Conservation (phyloP, 2,329 filamentous ascomycete species). For the Lasiodiplodia theobromae region DNA sequence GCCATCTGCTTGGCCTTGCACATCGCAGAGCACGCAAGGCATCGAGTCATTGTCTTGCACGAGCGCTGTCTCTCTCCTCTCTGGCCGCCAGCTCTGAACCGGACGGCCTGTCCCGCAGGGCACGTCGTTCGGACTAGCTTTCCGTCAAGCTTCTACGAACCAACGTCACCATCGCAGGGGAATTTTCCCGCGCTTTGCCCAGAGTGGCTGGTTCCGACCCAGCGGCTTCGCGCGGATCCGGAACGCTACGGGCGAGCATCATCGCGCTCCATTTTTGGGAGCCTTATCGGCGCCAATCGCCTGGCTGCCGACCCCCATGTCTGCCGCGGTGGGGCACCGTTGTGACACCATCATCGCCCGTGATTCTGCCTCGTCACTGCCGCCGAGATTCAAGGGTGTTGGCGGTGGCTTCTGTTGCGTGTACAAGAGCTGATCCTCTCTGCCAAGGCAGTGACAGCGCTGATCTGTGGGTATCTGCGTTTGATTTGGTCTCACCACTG, state of each 20-base stretch:
- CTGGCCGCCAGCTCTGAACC: not conserved
- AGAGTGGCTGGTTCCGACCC: conserved; percentile 19
- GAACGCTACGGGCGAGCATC: conserved; percentile 19
- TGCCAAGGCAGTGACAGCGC: conserved; percentile 9
- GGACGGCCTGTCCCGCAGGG: not conserved
- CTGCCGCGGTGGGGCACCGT: not conserved
- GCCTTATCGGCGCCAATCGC: conserved; percentile 25
- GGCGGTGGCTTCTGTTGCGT: conserved; percentile 4
- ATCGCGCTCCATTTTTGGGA: conserved; percentile 6
- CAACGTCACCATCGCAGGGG: conserved; percentile 21
- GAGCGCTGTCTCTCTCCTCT: not conserved
- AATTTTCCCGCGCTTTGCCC: conserved; percentile 10
- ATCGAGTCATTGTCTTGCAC: not conserved
- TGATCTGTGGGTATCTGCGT: conserved; percentile 17
- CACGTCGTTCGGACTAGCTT: conserved; percentile 18
- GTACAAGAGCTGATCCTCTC: conserved; percentile 19
- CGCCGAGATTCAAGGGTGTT: conserved; percentile 14
- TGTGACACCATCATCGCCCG: not conserved
- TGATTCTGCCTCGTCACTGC: not conserved
- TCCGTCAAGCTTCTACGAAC: conserved; percentile 24
- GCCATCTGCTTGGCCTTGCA: conserved; percentile 6
- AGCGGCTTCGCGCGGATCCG: conserved; percentile 21
- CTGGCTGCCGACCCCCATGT: conserved; percentile 3
- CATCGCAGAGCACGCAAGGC: not conserved
- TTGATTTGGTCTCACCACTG: conserved; percentile 9